Evolutionary conservation across 345 rosid genomes (phyloP).

Genomic region (Lumnitzera racemosa): DNA sequence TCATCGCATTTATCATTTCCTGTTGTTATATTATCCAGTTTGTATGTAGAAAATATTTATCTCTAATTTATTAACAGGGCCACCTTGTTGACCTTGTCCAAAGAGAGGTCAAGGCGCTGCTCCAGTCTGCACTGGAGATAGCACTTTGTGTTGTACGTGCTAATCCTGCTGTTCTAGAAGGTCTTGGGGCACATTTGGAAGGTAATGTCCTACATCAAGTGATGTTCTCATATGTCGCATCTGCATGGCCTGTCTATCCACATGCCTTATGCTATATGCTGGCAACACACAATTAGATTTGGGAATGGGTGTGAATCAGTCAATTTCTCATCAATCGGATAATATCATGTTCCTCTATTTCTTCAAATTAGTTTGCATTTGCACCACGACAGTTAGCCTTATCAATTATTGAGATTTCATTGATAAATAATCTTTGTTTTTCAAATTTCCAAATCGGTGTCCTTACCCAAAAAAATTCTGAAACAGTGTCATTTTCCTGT

Average conservation of each 20-base stretch:
- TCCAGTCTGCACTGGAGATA: conserved; percentile 71
- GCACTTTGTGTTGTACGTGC: conserved; percentile 78
- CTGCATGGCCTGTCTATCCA: not conserved
- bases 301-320: too few species aligned
- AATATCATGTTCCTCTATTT: too few species aligned
- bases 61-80: conserved; percentile 40
- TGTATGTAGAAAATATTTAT: conserved; percentile 5
- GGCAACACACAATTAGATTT: too few species aligned
- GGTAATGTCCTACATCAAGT: conserved; percentile 30
- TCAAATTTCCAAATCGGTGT: too few species aligned
- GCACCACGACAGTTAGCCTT: too few species aligned
- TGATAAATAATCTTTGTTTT: too few species aligned
- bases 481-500: too few species aligned
- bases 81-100: conserved; percentile 87
- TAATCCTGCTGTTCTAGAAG: conserved; percentile 80
- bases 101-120: conserved; percentile 65
- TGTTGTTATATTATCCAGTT: not conserved
- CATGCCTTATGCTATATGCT: too few species aligned
- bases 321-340: too few species aligned
- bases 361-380: too few species aligned
- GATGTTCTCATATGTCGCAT: not conserved
- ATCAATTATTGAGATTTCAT: too few species aligned
- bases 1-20: conserved; percentile 9
- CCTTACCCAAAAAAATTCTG: too few species aligned
- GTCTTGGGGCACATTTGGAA: conserved; percentile 90